Base-by-base conservation (phyloP, 225 moss, liverwort and hornwort species). In the Sphagnum tenellum region DNA sequence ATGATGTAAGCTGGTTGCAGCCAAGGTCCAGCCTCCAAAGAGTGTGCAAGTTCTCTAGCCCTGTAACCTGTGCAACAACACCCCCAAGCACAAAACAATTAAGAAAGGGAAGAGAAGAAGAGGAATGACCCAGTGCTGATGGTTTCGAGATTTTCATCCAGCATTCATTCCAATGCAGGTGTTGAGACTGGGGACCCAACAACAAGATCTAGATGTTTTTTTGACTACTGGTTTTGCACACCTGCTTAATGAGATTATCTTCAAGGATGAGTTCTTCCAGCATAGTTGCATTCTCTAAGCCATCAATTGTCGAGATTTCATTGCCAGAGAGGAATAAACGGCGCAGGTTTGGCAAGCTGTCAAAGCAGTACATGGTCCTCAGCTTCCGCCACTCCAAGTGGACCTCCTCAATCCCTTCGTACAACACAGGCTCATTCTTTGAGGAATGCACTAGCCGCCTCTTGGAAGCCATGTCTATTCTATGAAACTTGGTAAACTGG, bases 21-120 rank as follows among this genome's bases (percentile, higher is more conserved):
- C 90, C 86, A 58, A 98, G 83, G 73, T 98, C 96, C 68, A 98
- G 83, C 72, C 88, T 89, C 96, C 96, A 98, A 61, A 98, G 64
- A 29, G 71, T 63, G 74, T 82, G 80, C 67, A 84, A 56, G 61
- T 80, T 75, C 49, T 64, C 55, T 9, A 85, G 45, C 50, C 78
- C 88, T 50, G 79, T 74, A 55, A 96, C 88, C 95, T 96, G 79
- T 57, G 70, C 49, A 55, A 64, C 67, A 69, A 59, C 48, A 29
- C 29, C 29, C 29, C 59, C 63, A 47, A 64, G 62, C 52, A 44
- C 46, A 5, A 62, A 44, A 62, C 46, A 5, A 62, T 44, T 2
- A 11, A 62, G 29, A 62, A n/a, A 7, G 46, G 46, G 50, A 12
- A 13, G 64, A 49, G 14, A 51, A 5, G 7, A 47, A 11, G 57